Percentiles rank a stretch among this genome's conserved stretches.
phyloP scores from a whole-genome alignment of 2,329 filamentous ascomycete species.

The Penicillium capsulatum region DNA sequence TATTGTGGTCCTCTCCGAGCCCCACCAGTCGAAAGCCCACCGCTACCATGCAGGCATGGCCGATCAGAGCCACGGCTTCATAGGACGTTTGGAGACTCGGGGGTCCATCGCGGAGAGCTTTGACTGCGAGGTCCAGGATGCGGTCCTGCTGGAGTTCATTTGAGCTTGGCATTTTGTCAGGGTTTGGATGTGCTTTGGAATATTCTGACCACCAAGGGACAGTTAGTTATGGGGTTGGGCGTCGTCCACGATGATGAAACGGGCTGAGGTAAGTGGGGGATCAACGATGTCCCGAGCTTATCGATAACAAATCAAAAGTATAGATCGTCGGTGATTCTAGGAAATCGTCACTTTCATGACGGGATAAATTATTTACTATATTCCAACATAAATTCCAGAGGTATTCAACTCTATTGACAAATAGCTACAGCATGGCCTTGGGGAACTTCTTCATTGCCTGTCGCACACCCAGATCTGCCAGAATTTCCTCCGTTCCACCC shows the following conservation, averaged over 20 bases:
- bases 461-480: conserved; percentile 74
- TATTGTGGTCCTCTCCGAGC: conserved; percentile 74
- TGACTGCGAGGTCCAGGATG: conserved; percentile 31
- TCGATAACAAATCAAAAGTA: too few species aligned
- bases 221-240: background rate
- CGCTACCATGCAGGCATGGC: conserved; percentile 76
- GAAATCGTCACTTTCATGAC: too few species aligned
- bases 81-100: conserved; percentile 50
- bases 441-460: conserved; percentile 83
- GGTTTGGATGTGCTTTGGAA: background rate
- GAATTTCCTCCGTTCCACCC: conserved; percentile 77
- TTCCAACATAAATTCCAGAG: too few species aligned
- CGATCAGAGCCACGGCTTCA: conserved; percentile 78
- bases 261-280: background rate
- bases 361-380: too few species aligned
- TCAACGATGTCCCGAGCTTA: too few species aligned
- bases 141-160: conserved; percentile 23
- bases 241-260: background rate
- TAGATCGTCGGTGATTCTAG: too few species aligned
- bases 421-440: conserved; percentile 71
- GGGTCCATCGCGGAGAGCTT: conserved; percentile 28
- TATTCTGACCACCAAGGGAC: background rate
- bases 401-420: too few species aligned
- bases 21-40: conserved; percentile 78
- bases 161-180: conserved; percentile 19